Evolutionary conservation across 306 rosid genomes (phyloP), one percentile per base, ranked within the genome.

Genomic region (Hippophae gyantsensis): DNA sequence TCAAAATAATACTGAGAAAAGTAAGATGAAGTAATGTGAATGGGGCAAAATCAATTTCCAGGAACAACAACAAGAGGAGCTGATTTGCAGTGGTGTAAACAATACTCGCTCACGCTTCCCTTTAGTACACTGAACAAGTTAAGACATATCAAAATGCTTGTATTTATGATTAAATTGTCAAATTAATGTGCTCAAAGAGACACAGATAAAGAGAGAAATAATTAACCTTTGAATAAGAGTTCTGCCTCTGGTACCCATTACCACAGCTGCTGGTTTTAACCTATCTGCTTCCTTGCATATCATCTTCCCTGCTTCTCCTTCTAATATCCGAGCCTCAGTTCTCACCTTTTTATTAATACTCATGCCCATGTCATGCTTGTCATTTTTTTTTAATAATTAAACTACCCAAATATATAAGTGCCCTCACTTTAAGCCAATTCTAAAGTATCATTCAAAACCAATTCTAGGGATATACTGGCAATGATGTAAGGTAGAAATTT

Each of bases 41-140:
- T 13, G 54, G 27, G 6, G 41, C 23, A 25, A 26, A 23, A 40
- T 83, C 97, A 95, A 79, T 81, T 79, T 7, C 83, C 89, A 13
- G 97, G 97, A 74, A 90, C 97, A 65, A 87, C 78, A 14, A 90
- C 73, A 25, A 87, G 70, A 3, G 96, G 97, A 44, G 95, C 86
- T 68, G 86, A 79, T 76, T 90, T 87, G 68, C 94, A 81, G 69
- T 82, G 66, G 77, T 83, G 96, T 67, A 81, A 72, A 74, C 90
- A 86, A 58, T 87, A 67, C 73, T 83, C 92, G 25, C 92, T 80
- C 74, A 87, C 96, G 58, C 97, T 90, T 65, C 97, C 97, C 9
- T 84, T 87, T 32, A 90, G 59, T 18, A 87, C 92, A 57, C 97
- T 90, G 86, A 64, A 57, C n/a, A 61, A 32, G 38, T 32, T 32